A percentile compares a stretch with the other conserved stretches of the same genome.
phyloP scores from a whole-genome alignment of 2,329 filamentous ascomycete genomes.

The Orbilia quercus region DNA sequence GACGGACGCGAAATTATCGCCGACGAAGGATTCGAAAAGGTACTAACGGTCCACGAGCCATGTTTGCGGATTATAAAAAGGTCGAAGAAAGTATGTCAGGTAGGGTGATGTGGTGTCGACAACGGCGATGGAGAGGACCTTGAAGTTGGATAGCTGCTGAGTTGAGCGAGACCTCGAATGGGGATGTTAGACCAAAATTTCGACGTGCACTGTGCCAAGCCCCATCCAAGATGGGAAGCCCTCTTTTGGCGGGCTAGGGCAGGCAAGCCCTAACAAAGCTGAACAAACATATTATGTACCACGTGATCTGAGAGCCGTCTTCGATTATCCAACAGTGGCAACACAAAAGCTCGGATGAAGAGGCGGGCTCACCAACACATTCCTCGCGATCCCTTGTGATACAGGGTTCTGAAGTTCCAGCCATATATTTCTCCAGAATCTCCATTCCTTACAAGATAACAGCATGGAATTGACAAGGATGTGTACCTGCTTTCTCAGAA shows the following conservation, averaged over 20 bases:
- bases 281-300: constrained; percentile 24
- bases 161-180: constrained; percentile 44
- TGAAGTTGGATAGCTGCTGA: constrained; percentile 50
- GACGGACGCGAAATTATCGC: constrained; percentile 16
- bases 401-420: neutral
- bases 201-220: constrained; percentile 53
- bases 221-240: constrained; percentile 21
- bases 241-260: constrained; percentile 40
- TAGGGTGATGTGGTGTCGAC: constrained; percentile 37
- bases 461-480: constrained; percentile 11
- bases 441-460: constrained; percentile 32
- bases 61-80: constrained; percentile 45
- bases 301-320: constrained; percentile 14
- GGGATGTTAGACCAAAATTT: constrained; percentile 53
- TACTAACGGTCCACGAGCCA: constrained; percentile 57
- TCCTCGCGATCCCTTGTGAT: constrained; percentile 5
- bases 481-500: constrained; percentile 33
- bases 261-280: constrained; percentile 31
- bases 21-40: constrained; percentile 18
- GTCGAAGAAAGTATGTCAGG: constrained; percentile 44
- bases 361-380: constrained; percentile 41
- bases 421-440: constrained; percentile 18
- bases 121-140: constrained; percentile 40
- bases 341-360: constrained; percentile 21
- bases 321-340: constrained; percentile 36